Evolutionary conservation across 2,329 filamentous ascomycete genomes (phyloP), one percentile per base, ranked within the genome.

Genomic region (Mycosphaerella sp.): DNA sequence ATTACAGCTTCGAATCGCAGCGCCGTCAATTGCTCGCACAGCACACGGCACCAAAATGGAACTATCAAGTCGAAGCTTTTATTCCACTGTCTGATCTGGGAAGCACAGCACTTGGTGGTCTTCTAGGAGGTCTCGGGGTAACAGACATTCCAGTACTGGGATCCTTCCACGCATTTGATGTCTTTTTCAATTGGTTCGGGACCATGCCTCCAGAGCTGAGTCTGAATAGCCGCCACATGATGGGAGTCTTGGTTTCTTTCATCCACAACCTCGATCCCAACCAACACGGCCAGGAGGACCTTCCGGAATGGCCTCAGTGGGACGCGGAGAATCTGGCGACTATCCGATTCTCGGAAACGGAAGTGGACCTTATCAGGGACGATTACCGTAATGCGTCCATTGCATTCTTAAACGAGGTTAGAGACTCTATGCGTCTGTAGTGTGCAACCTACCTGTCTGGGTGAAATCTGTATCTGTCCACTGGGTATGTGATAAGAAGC

Each of bases 211-310:
- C 39, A 6, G 32, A 44, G 7, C 17, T 54, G 10, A 54, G 51
- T 18, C 13, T 41, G 12, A 56, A 54, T 30, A 44, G 21, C n/a
- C 21, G 30, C 2, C 41, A 56, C 43, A 39, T 55, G 21, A 46
- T 50, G 49, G 30, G 49, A 25, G 41, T 32, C 12, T 44, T 48
- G 25, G 49, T 59, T 10, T 37, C 32, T 4, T 59, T 59, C 34
- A 41, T 59, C 4, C 48, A 59, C 40, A n/a, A 53, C 25, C 35
- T 53, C 6, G 52, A 59, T 39, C 57, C 57, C 8, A 58, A 58
- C n/a, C 16, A 45, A 7, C 18, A 50, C 36, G 43, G 43, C 6
- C 13, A 21, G 13, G 16, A 41, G 9, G 52, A 50, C 25, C 34
- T 57, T 9, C 41, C 49, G 18, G 12, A 53, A 7, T 59, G 54